Evolutionary conservation across 176 grass and related monocot species (phyloP).

Genomic region (Bothriochloa decipiens): DNA sequence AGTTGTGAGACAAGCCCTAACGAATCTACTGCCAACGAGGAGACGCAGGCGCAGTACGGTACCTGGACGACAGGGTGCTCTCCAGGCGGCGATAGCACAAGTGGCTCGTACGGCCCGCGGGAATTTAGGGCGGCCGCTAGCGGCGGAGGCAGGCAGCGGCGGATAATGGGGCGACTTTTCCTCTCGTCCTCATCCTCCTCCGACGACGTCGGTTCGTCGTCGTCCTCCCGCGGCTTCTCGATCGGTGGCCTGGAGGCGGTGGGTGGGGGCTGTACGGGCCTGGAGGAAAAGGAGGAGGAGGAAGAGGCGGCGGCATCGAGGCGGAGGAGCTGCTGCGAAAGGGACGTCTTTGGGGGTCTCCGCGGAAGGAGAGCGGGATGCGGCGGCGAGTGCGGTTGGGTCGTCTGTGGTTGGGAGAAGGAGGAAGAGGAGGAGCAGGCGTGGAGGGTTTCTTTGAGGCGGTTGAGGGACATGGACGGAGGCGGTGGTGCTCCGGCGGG

Average conservation of each 20-base stretch:
- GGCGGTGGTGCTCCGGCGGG: not conserved
- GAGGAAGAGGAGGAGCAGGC: conserved; percentile 28
- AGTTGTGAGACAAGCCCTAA: not conserved
- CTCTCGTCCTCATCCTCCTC: conserved; percentile 37
- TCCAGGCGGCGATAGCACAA: conserved; percentile 66
- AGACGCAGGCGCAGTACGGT: not conserved
- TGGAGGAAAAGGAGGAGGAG: conserved; percentile 8
- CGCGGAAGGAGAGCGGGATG: conserved; percentile 33
- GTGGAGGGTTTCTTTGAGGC: conserved; percentile 70
- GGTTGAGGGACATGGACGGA: conserved; percentile 61
- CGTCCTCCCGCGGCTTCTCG: conserved; percentile 9
- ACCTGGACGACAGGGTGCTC: conserved; percentile 76
- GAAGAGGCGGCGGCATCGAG: conserved; percentile 44
- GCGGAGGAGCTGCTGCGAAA: conserved; percentile 78
- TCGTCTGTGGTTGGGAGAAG: conserved; percentile 3
- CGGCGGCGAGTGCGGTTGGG: conserved; percentile 11
- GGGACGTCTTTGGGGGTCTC: conserved; percentile 76
- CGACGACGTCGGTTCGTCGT: not conserved
- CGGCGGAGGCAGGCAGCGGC: conserved; percentile 39
- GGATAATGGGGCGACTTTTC: not conserved
- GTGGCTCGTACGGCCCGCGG: conserved; percentile 74
- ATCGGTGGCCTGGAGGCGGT: conserved; percentile 22
- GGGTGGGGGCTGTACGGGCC: conserved; percentile 12
- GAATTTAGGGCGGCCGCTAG: conserved; percentile 40
- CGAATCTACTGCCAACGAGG: not conserved